Conservation (phyloP, 2,329 filamentous ascomycete genomes). For the Penicillium sp. region DNA sequence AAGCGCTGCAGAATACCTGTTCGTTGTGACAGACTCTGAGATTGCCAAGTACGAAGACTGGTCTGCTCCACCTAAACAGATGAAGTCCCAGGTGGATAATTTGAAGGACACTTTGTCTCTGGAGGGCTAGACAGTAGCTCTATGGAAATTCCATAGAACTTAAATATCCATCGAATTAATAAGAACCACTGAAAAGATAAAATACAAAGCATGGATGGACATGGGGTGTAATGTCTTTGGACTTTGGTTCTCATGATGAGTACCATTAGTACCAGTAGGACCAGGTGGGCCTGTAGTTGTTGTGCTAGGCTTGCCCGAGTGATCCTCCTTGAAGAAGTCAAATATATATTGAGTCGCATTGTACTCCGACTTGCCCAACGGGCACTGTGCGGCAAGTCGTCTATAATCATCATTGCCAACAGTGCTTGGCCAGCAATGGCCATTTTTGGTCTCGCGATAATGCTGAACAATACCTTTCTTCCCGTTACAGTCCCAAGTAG, state of each 20-base stretch:
- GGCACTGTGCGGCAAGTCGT: conserved; percentile 10
- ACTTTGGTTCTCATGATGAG: not conserved
- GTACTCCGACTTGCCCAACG: conserved; percentile 16
- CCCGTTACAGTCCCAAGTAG: conserved; percentile 16
- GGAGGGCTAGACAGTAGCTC: not conserved
- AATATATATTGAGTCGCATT: conserved; percentile 22
- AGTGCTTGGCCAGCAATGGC: conserved; percentile 24
- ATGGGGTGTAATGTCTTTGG: not conserved
- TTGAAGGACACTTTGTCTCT: conserved; percentile 16
- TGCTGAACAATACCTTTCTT: conserved; percentile 21
- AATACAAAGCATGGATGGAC: not conserved
- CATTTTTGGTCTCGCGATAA: conserved; percentile 18
- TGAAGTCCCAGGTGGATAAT: conserved; percentile 36
- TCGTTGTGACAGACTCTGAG: conserved; percentile 32
- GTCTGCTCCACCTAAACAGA: conserved; percentile 33
- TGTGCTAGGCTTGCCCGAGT: not conserved
- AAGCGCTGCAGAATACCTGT: conserved; percentile 37
- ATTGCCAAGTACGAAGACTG: conserved; percentile 36
- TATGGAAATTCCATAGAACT: not conserved
- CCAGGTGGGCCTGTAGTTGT: not conserved
- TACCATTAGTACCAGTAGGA: not conserved
- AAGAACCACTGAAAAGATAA: not conserved
- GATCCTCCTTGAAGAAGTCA: conserved; percentile 27
- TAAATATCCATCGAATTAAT: not conserved
- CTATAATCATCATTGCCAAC: conserved; percentile 15